Conservation (phyloP, 805 yeast genomes). For the Candida vaughaniae region DNA sequence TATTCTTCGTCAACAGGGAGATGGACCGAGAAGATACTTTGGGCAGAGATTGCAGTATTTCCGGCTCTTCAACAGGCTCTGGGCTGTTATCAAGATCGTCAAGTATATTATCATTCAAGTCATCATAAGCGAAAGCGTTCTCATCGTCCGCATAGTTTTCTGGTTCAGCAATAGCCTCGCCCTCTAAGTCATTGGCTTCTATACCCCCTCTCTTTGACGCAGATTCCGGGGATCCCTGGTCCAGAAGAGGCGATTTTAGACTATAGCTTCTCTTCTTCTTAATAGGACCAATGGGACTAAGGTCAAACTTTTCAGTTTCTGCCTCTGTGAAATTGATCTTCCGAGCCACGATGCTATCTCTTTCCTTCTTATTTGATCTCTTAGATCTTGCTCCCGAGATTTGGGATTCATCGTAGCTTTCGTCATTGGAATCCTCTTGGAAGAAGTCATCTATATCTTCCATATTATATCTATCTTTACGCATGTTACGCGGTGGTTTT, state of each 20-base stretch:
- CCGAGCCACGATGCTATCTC: constrained; percentile 27
- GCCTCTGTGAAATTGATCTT: constrained; percentile 35
- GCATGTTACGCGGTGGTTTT: constrained; percentile 44
- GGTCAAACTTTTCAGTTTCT: constrained; percentile 29
- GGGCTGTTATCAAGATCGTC: constrained; percentile 3
- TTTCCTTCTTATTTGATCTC: constrained; percentile 7
- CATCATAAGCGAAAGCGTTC: constrained; percentile 20
- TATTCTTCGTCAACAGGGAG: constrained; percentile 28
- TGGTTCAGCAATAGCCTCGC: background rate
- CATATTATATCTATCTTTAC: constrained; percentile 59
- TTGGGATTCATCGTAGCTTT: background rate
- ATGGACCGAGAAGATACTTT: constrained; percentile 9
- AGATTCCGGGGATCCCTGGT: constrained; percentile 4
- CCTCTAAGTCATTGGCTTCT: background rate
- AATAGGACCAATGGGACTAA: constrained; percentile 24
- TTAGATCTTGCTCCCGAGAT: background rate
- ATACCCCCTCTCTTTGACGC: background rate
- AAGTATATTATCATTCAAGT: constrained; percentile 9
- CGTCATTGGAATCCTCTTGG: constrained; percentile 39
- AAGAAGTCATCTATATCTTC: constrained; percentile 72
- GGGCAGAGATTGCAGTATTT: background rate
- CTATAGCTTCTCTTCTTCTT: constrained; percentile 2
- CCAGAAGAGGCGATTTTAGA: constrained; percentile 22
- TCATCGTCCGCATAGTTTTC: constrained; percentile 13
- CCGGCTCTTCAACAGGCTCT: background rate